Conservation (phyloP, 208 protist species). For the Balamuthia mandrillaris region DNA sequence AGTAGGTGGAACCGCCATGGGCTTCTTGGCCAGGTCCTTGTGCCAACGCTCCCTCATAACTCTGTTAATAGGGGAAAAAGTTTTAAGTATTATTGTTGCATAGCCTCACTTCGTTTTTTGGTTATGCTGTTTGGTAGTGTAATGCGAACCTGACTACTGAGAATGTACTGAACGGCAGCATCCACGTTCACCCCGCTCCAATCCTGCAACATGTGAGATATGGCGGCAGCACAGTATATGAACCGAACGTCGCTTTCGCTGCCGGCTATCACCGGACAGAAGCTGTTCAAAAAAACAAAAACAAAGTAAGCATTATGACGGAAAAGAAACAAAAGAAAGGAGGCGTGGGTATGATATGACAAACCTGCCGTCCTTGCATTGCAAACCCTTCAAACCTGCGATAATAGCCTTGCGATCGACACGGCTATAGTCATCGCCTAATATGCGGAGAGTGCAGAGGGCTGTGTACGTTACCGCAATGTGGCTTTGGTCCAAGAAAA, state of each 20-base stretch:
- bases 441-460: constrained; percentile 61
- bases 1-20: constrained; percentile 80
- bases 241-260: constrained; percentile 71
- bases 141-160: not conserved
- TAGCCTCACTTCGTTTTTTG: no score
- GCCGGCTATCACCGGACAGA: not conserved
- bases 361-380: constrained; percentile 62
- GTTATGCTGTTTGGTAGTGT: no score
- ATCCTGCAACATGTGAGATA: constrained; percentile 66
- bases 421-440: constrained; percentile 69
- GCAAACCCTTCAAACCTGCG: constrained; percentile 38
- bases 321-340: no score
- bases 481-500: constrained; percentile 44
- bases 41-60: constrained; percentile 72
- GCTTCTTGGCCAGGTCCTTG: constrained; percentile 63
- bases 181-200: constrained; percentile 68
- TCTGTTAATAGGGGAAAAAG: constrained; percentile 39
- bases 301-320: no score
- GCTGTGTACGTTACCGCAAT: constrained; percentile 75
- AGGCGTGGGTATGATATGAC: no score
- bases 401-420: constrained; percentile 61
- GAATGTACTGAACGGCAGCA: constrained; percentile 56
- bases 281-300: no score
- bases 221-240: constrained; percentile 70
- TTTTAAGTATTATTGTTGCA: not conserved